Conservation (phyloP, 2,329 filamentous ascomycete species). For the Sporothrix sp. region DNA sequence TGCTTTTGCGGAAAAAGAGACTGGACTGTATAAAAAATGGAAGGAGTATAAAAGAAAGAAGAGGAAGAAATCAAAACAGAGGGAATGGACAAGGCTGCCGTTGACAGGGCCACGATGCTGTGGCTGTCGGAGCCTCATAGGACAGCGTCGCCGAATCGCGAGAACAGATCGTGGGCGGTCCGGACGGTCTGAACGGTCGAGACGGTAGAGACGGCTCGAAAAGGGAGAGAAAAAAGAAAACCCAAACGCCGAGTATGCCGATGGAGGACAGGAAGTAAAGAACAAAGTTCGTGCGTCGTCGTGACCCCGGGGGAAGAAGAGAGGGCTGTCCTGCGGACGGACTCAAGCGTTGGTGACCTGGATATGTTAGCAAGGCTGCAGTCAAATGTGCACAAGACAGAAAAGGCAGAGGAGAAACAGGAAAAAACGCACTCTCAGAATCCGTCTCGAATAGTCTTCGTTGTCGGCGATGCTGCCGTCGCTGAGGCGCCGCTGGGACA, state of each 20-base stretch:
- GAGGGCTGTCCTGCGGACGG: neutral
- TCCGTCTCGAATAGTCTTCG: constrained; percentile 90
- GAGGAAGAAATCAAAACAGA: neutral
- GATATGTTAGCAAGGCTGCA: constrained; percentile 2
- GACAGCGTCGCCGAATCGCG: too few relatives aligned
- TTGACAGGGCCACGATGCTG: too few relatives aligned
- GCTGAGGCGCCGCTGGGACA: constrained; percentile 76
- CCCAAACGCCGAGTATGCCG: constrained; percentile 31
- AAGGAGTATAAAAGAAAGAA: neutral
- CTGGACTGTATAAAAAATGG: neutral
- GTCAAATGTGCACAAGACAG: neutral
- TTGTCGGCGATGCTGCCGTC: constrained; percentile 96
- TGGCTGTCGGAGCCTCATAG: neutral
- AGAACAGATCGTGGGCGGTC: too few relatives aligned
- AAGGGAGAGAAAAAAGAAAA: constrained; percentile 14
- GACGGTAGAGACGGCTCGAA: neutral
- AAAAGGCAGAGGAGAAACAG: neutral
- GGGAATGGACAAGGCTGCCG: constrained; percentile 7
- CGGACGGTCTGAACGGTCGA: too few relatives aligned
- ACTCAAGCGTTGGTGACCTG: constrained; percentile 52
- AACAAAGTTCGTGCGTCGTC: constrained; percentile 32
- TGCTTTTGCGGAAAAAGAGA: neutral
- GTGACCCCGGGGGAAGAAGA: constrained; percentile 8
- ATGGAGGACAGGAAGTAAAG: constrained; percentile 26
- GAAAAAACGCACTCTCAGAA: constrained; percentile 65